Percentiles rank a stretch among this genome's conserved stretches.
Evolutionary conservation across 1,139 yeast genomes (phyloP).

Genomic region (Wickerhamomyces sp.): DNA sequence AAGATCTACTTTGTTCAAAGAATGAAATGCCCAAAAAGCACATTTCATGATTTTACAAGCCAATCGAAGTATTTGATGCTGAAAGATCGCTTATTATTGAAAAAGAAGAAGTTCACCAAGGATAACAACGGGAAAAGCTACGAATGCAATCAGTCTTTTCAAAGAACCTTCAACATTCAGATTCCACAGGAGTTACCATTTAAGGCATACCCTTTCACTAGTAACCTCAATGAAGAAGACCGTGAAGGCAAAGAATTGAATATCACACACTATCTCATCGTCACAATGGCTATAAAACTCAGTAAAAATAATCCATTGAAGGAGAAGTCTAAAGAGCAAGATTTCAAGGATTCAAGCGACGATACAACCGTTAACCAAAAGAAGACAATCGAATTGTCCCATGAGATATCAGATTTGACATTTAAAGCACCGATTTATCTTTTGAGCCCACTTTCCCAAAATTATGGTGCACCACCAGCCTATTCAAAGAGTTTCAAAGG

Average conservation of each 20-base stretch:
- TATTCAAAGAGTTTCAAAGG: slow-evolving; percentile 1
- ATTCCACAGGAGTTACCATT: slow-evolving; percentile 10
- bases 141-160: slow-evolving; percentile 7
- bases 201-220: slow-evolving; percentile 12
- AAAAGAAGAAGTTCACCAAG: neutral
- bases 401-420: slow-evolving; percentile 3
- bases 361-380: neutral
- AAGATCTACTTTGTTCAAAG: slow-evolving; percentile 14
- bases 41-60: neutral
- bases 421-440: slow-evolving; percentile 9
- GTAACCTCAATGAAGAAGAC: slow-evolving; percentile 5
- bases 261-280: slow-evolving; percentile 10
- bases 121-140: neutral
- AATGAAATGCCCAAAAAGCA: slow-evolving; percentile 8
- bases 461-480: slow-evolving; percentile 8
- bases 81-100: neutral
- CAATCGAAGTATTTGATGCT: neutral
- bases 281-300: slow-evolving; percentile 8
- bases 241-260: slow-evolving; percentile 2
- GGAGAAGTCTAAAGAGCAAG: neutral
- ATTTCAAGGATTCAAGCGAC: neutral
- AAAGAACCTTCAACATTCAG: slow-evolving; percentile 5
- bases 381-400: neutral
- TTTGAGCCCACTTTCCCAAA: slow-evolving; percentile 3
- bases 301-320: neutral